These are phyloP conservation scores for Reticulascus tulasneorum DNA, from an alignment of 2,329 filamentous ascomycete species.

Conservation along the genomic window DNA sequence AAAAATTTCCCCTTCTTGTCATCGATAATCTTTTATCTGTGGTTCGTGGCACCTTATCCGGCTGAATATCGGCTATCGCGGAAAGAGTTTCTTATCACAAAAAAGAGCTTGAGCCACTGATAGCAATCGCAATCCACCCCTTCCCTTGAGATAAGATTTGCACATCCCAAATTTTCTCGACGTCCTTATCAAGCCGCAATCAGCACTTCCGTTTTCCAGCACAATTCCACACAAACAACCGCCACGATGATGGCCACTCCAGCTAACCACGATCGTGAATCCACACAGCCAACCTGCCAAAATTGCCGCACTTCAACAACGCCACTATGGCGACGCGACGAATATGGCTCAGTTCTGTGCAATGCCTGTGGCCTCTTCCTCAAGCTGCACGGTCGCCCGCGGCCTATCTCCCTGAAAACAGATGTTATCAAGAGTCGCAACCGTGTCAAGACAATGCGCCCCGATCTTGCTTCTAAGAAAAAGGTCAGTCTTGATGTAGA, in stretches of 20 bases:
- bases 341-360: constrained; percentile 91
- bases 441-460: constrained; percentile 82
- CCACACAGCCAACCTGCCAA: constrained; percentile 86
- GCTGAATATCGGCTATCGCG: too few relatives aligned
- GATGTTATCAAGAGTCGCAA: constrained; percentile 99
- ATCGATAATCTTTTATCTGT: too few relatives aligned
- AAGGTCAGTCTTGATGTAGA: constrained; percentile 56
- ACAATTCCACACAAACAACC: constrained; percentile 29
- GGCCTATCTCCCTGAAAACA: constrained; percentile 95
- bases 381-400: constrained; percentile 89
- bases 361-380: constrained; percentile 97
- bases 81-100: too few relatives aligned
- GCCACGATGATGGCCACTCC: constrained; percentile 48
- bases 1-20: too few relatives aligned
- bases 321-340: constrained; percentile 94
- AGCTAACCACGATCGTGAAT: constrained; percentile 53
- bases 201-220: constrained; percentile 4
- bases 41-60: too few relatives aligned
- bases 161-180: constrained; percentile 1
- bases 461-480: constrained; percentile 75
- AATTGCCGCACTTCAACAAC: constrained; percentile 96
- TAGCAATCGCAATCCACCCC: neutral
- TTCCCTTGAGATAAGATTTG: neutral
- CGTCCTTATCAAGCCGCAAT: constrained; percentile 1
- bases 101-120: too few relatives aligned